phyloP scores from a whole-genome alignment of 1,139 yeast genomes.

The Hyphopichia fennica region DNA sequence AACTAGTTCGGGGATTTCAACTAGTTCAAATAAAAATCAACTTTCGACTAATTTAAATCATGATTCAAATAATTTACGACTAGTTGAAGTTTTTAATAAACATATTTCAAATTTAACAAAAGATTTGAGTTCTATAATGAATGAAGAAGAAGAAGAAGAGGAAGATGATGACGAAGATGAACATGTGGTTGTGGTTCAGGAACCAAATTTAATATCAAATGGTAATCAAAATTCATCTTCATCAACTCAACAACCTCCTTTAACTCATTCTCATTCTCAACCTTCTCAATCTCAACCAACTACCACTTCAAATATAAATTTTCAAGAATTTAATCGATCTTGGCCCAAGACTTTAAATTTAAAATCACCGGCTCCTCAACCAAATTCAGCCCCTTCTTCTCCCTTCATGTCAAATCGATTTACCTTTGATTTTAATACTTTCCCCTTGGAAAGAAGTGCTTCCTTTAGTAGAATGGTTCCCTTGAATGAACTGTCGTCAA shows the following conservation, averaged over 20 bases:
- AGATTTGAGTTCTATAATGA: slow-evolving; percentile 13
- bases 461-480: slow-evolving; percentile 3
- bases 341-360: slow-evolving; percentile 9
- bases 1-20: not conserved
- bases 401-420: slow-evolving; percentile 12
- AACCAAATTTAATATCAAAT: not conserved
- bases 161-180: not conserved
- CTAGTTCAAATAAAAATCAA: not conserved
- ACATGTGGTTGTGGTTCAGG: not conserved
- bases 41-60: no score
- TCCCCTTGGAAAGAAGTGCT: slow-evolving; percentile 5
- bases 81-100: slow-evolving; percentile 20
- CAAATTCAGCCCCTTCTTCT: slow-evolving; percentile 14
- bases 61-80: not conserved
- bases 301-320: slow-evolving; percentile 1
- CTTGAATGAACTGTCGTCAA: not conserved
- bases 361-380: slow-evolving; percentile 12
- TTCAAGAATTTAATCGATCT: slow-evolving; percentile 6
- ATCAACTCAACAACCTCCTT: not conserved
- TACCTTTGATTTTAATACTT: slow-evolving; percentile 12
- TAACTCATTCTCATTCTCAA: not conserved
- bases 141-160: not conserved
- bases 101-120: slow-evolving; percentile 23
- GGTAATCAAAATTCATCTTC: not conserved
- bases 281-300: slow-evolving; percentile 1